Evolutionary conservation across 1,284 basidiomycete species (phyloP), one percentile per base, ranked within the genome.

Genomic region (Cutaneotrichosporon mucoides): DNA sequence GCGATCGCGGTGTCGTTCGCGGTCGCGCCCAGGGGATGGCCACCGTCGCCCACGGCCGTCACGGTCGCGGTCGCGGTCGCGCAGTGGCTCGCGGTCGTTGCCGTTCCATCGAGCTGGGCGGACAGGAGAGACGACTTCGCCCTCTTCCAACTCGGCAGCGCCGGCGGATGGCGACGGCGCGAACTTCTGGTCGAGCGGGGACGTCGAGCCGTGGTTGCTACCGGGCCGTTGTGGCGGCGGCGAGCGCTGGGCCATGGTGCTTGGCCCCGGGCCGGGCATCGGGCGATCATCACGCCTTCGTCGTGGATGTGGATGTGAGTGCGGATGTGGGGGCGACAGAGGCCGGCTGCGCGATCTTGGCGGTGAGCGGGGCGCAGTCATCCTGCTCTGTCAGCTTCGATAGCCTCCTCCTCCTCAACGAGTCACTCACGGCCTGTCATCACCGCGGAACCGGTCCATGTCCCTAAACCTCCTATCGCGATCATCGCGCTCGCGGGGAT

Each of bases 91-190:
- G 46, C 44, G 62, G 42, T 61, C 61, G 43, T 6, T 44, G 13
- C 15, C 49, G 49, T 12, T 34, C 51, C 56, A 58, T 13, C 68
- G 56, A 4, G 62, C 55, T 0, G 63, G 58, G 5, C 63, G 60
- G 16, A 71, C 67, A 4, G 74, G 73, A 0, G 74, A 76, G 6
- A 75, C 50, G 1, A 76, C 72, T 48, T 76, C 74, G 43, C 74
- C 74, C 59, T 76, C 74, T 56, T 76, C 74, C 10, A 76, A 58
- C 57, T 76, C 74, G 10, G 40, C 15, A 33, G 34, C 52, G 40
- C 8, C 45, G 42, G 4, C 52, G 42, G 10, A 12, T 13, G 45
- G 5, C 53, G 38, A 36, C 16, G 24, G 34, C 3, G 45, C 7
- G 8, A 7, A 15, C 45, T 47, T 47, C 8, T 7, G 6, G 0